Base-by-base conservation (phyloP, 2,329 filamentous ascomycete genomes). In the Didymella segeticola region DNA sequence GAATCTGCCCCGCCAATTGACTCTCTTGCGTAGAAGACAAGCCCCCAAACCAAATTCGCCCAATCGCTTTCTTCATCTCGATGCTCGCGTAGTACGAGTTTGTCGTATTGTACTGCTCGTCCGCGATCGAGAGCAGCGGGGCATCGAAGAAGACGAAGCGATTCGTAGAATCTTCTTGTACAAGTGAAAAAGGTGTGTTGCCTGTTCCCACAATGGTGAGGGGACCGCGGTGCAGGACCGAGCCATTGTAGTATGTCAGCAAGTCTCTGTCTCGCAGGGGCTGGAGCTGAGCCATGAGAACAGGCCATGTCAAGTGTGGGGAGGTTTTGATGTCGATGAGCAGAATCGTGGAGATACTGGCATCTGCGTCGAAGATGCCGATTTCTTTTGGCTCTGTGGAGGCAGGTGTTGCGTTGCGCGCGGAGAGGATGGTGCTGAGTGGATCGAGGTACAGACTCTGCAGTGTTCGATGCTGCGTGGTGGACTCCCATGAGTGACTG, bases 161-260 rank as follows among this genome's bases (percentile, higher is more conserved):
- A 57, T 83, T 80, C 1, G 80, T 83, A 5, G 74, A 61, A 62
- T 84, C 83, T n/a, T 75, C 69, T 3, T 79, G 73, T 9, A 89
- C 64, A 8, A 81, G 66, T 48, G 84, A 79, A 62, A 88, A 86
- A 0, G 82, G 84, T 0, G 84, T 82, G 58, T 83, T 83, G 11
- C 89, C 89, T 1, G 87, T 89, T 1, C 83, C 86, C 2, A 91
- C 86, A 2, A 91, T 82, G 0, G 88, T 91, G 29, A 91, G 73
- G 1, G 86, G 84, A 1, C 87, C 78, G 19, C 75, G 67, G 30
- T 82, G 70, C 2, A 88, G 67, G 14, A 75, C 67, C 14, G 43
- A 79, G 42, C 85, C 78, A 20, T 83, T 75, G 46, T 83, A 80
- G 54, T 74, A 72, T 22, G 72, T 79, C 3, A 80, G 68, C 56